phyloP scores from a whole-genome alignment of 139 green algal species.

The Chlorella sp. region DNA sequence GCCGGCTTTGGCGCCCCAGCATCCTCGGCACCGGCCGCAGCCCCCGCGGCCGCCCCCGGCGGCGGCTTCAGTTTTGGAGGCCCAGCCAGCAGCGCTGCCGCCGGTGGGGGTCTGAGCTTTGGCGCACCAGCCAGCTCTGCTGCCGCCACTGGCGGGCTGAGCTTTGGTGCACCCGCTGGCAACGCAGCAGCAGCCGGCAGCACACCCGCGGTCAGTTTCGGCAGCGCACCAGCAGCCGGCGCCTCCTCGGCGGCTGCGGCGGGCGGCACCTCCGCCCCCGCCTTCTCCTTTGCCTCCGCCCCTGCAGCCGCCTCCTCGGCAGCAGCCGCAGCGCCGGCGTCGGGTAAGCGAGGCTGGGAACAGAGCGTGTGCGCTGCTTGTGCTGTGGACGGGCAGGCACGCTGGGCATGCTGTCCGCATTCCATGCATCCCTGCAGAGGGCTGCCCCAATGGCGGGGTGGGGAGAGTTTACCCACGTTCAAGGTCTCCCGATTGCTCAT shows the following conservation, averaged over 20 bases:
- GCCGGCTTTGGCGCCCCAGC: slow-evolving; percentile 32
- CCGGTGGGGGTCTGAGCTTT: neutral
- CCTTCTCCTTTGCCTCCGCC: slow-evolving; percentile 25
- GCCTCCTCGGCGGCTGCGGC: neutral
- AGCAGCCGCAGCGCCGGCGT: slow-evolving; percentile 2
- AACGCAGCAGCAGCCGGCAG: slow-evolving; percentile 26
- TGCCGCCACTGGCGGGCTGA: neutral
- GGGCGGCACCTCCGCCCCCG: neutral
- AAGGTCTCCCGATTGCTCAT: too few relatives aligned
- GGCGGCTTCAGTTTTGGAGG: slow-evolving; percentile 39
- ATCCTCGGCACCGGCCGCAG: neutral
- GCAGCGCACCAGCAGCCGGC: neutral
- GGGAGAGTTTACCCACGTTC: too few relatives aligned
- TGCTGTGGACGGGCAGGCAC: neutral
- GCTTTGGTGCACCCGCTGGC: slow-evolving; percentile 25
- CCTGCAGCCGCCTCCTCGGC: slow-evolving; percentile 16
- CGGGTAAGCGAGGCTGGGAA: neutral
- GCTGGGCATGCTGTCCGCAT: neutral
- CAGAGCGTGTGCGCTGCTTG: too few relatives aligned
- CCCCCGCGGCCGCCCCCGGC: neutral
- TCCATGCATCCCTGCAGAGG: too few relatives aligned
- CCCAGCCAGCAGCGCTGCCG: neutral
- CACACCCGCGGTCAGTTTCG: slow-evolving; percentile 13
- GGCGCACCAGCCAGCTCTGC: neutral
- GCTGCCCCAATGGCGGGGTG: too few relatives aligned